Evolutionary conservation across 371 early-diverging fungal species (phyloP), one percentile per base, ranked within the genome.

Genomic region (Mucor racemosus): DNA sequence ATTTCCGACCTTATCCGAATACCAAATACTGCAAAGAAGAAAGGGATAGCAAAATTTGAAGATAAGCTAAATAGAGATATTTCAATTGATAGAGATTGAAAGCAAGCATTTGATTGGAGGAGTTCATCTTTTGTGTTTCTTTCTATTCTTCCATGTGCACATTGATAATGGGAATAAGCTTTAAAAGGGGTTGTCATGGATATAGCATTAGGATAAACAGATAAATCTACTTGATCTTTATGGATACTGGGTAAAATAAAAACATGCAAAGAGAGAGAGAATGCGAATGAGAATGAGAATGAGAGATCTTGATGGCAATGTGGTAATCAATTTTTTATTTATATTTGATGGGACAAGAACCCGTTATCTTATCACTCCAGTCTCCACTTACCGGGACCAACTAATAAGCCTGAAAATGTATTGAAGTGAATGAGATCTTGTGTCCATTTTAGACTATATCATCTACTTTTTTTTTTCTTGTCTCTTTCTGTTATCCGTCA

Each of bases 341-440:
- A 58, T 36, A 44, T 46, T 55, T 58, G 57, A 53, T 53, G 53
- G 53, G 31, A 53, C 21, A 53, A 26, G 53, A 53, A 67, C 63
- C 68, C 68, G 68, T 67, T 67, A 67, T 67, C 68, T 67, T 67
- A 67, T 67, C 68, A 67, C 19, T 19, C 35, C 53, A 17, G 34
- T 34, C 40, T 64, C 31, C 33, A 11, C 19, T 38, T 35, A 56
- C 64, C 64, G 64, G 64, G 57, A 42, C 42, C 35, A 34, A 14
- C 21, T 19, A 17, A 36, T 14, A 26, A 59, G 38, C 48, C 34
- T 40, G 31, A 39, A 34, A 53, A 53, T 53, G 53, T 21, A 53
- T n/a, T 46, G 46, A 53, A 53, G 13, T 53, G 53, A 31, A 53
- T 5, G 54, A 67, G 62, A 67, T 67, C 67, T 61, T 67, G 62